Base-by-base conservation (phyloP, 2,329 filamentous ascomycete species). In the Boeremia exigua region DNA sequence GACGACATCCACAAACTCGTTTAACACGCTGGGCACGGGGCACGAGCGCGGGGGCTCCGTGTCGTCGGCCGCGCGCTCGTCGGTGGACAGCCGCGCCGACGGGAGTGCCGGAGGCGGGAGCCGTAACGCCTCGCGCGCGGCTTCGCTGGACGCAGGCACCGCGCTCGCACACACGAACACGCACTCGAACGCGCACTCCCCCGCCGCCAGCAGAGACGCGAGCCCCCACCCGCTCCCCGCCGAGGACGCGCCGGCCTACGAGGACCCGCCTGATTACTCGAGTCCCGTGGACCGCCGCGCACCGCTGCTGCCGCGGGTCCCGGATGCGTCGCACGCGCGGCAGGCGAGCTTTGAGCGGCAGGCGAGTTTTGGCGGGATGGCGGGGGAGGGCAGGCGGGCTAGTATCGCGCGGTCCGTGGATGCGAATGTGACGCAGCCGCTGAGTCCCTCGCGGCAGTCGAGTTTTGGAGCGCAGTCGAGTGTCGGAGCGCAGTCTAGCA, bases 261-360 rank as follows among this genome's bases (percentile, higher is more conserved):
- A 81, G 57, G 78, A 81, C 40, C 79, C 80, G n/a, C 80, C 80
- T 15, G 78, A 77, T 4, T 82, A 82, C 51, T 75, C 76, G 32
- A 80, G 77, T 38, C 79, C 79, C 12, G 55, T 74, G 8, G 54
- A 56, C 29, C 73, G 66, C 3, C 43, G 68, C 2, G 69, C 70
- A 6, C 72, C 72, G 4, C 69, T 67, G 27, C 60, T 80, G 10
- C 78, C 77, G 1, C 48, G 19, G 10, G 29, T 48, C 12, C 19
- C 12, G 1, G 30, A 10, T 10, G 30, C 30, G 30, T 14, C 14
- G 6, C 30, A 32, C 6, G 30, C 10, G 30, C 10, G 14, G 2
- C 3, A 2, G 30, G 30, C 9, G 10, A 14, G 30, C 10, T 10
- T 32, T 14, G 30, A 10, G 30, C n/a, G n/a, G n/a, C n/a, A n/a